Conservation (phyloP, 805 yeast species). For the Wickerhamiella hasegawae region DNA sequence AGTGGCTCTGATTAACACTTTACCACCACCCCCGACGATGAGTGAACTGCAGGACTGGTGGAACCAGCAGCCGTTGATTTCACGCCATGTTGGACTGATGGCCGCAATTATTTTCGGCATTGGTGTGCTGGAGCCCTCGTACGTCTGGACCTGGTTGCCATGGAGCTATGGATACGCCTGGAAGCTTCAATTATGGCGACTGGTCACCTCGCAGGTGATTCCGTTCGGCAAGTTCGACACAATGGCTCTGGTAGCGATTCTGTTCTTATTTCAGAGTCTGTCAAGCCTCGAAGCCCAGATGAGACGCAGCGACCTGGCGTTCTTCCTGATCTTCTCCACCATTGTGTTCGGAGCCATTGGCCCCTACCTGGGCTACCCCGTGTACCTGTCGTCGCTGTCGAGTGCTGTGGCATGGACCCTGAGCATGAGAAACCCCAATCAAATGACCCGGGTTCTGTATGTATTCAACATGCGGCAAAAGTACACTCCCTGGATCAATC, state of each 20-base stretch:
- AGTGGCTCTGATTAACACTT: too few species aligned
- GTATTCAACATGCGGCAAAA: slow-evolving; percentile 19
- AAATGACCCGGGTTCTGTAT: slow-evolving; percentile 14
- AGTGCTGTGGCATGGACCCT: slow-evolving; percentile 24
- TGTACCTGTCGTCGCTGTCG: slow-evolving; percentile 17
- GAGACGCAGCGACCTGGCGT: slow-evolving; percentile 6
- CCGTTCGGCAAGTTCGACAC: slow-evolving; percentile 2
- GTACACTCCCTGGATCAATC: slow-evolving; percentile 20
- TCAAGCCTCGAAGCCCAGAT: slow-evolving; percentile 5
- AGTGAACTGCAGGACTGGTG: slow-evolving; percentile 4
- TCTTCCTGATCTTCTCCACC: slow-evolving; percentile 12
- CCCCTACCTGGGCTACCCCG: slow-evolving; percentile 9
- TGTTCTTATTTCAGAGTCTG: slow-evolving; percentile 5
- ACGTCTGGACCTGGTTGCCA: too few species aligned
- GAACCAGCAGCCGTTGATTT: slow-evolving; percentile 10
- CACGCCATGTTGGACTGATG: slow-evolving; percentile 5
- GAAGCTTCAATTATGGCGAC: slow-evolving; percentile 11
- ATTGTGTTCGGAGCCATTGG: slow-evolving; percentile 12
- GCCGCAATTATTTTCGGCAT: slow-evolving; percentile 3
- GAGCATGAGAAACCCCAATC: slow-evolving; percentile 23
- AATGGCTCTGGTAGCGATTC: slow-evolving; percentile 5
- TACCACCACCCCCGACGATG: neutral
- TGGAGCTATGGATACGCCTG: too few species aligned
- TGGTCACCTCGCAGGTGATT: slow-evolving; percentile 7
- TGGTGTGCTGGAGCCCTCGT: slow-evolving; percentile 5